These are phyloP conservation scores for Wickerhamomyces sp. DNA, from an alignment of 1,139 yeast genomes.

Conservation along the genomic window DNA sequence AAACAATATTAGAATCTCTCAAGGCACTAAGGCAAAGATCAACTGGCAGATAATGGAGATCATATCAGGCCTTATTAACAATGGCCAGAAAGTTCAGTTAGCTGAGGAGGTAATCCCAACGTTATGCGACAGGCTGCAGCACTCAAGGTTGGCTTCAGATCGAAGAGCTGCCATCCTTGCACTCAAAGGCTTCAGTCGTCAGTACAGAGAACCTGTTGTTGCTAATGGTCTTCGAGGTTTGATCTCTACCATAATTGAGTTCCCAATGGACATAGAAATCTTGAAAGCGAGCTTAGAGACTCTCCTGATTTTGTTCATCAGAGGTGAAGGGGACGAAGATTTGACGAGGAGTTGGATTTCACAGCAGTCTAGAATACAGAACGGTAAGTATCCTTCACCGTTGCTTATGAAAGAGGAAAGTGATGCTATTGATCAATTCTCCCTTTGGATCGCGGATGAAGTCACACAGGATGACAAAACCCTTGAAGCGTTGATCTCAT, in stretches of 20 bases:
- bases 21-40: background rate
- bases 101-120: constrained; percentile 90
- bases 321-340: constrained; percentile 53
- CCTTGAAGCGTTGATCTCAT: constrained; percentile 52
- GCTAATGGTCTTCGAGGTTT: constrained; percentile 83
- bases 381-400: constrained; percentile 83
- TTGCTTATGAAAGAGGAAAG: constrained; percentile 52
- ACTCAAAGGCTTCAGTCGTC: constrained; percentile 83
- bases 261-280: constrained; percentile 63
- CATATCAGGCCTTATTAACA: constrained; percentile 44
- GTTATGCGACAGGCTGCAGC: constrained; percentile 79
- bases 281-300: constrained; percentile 85
- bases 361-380: constrained; percentile 70
- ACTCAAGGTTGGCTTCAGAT: constrained; percentile 79
- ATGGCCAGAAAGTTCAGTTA: constrained; percentile 43
- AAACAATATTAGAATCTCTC: no score
- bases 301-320: constrained; percentile 69
- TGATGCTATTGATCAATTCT: constrained; percentile 67
- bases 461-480: constrained; percentile 67
- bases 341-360: constrained; percentile 63
- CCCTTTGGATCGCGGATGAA: constrained; percentile 94
- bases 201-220: constrained; percentile 85
- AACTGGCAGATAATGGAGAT: constrained; percentile 33
- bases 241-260: constrained; percentile 61
- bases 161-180: constrained; percentile 90